These are phyloP conservation scores for Solanum hybrid DNA, from an alignment of 305 asterid genomes.

Conservation along the genomic window DNA sequence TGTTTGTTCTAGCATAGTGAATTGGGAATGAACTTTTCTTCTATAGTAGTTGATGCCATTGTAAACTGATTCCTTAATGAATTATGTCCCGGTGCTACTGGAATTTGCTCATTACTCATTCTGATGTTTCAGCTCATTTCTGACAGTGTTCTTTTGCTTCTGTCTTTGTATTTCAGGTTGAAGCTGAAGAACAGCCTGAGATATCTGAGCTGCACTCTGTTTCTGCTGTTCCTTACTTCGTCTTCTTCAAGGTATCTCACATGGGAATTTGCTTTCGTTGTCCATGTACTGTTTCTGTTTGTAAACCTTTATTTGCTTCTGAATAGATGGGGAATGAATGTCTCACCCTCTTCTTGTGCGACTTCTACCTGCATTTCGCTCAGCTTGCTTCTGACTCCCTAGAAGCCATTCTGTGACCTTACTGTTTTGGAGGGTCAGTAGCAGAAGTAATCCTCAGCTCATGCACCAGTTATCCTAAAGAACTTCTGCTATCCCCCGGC, in stretches of 20 bases:
- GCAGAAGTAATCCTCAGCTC: not conserved
- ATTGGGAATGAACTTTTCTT: not conserved
- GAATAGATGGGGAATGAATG: not conserved
- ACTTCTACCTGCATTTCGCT: not conserved
- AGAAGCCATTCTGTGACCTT: not conserved
- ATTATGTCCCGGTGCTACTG: not conserved
- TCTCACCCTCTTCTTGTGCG: not conserved
- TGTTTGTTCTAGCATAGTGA: not conserved
- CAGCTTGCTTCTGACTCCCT: too few species aligned
- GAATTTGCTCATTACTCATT: not conserved
- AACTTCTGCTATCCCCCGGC: not conserved
- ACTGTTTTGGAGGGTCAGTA: not conserved
- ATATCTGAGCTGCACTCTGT: slow-evolving; percentile 80
- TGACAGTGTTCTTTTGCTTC: not conserved
- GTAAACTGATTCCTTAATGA: not conserved
- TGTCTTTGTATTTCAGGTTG: slow-evolving; percentile 44
- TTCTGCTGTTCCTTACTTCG: slow-evolving; percentile 87
- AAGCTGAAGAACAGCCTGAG: slow-evolving; percentile 98
- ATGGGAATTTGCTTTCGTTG: not conserved
- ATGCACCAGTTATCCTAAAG: not conserved
- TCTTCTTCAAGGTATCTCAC: slow-evolving; percentile 66
- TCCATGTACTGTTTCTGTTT: not conserved
- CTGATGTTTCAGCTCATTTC: not conserved
- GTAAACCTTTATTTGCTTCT: not conserved
- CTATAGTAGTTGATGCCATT: not conserved